Percentiles rank a stretch among this genome's conserved stretches.
These are phyloP conservation scores for Teunomyces tritomae DNA, from an alignment of 805 yeast species.

Conservation along the genomic window DNA sequence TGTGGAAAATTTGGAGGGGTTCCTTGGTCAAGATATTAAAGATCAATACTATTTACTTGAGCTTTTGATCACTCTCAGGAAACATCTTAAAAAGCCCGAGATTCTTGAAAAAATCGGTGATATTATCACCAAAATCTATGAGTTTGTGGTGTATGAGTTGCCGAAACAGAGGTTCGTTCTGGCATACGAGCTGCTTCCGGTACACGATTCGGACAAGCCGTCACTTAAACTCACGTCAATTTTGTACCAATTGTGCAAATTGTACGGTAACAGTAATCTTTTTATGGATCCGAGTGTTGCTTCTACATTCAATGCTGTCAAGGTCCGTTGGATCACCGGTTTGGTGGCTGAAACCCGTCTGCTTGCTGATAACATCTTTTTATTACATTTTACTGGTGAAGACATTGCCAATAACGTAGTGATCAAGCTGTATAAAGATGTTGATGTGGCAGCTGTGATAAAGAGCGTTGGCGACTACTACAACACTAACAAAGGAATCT, in stretches of 20 bases:
- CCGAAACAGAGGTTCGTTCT: neutral
- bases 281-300: slow-evolving; percentile 18
- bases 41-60: slow-evolving; percentile 14
- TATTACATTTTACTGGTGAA: slow-evolving; percentile 16
- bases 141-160: neutral
- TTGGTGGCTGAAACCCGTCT: slow-evolving; percentile 1
- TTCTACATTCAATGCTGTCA: slow-evolving; percentile 19
- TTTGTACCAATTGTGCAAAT: slow-evolving; percentile 1
- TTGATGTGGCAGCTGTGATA: neutral
- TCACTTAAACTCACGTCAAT: neutral
- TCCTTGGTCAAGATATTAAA: neutral
- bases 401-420: neutral
- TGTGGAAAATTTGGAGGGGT: neutral
- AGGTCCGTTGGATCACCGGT: slow-evolving; percentile 29
- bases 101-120: neutral
- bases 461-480: slow-evolving; percentile 22
- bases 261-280: slow-evolving; percentile 12
- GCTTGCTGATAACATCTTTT: slow-evolving; percentile 23
- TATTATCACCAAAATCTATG: neutral
- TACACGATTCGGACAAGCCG: neutral
- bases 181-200: neutral
- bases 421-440: neutral
- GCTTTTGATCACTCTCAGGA: slow-evolving; percentile 7
- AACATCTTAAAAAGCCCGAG: slow-evolving; percentile 2
- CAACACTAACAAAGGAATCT: slow-evolving; percentile 21